Evolutionary conservation across 371 early-diverging fungal species (phyloP).

Genomic region (Mortierella sp.): DNA sequence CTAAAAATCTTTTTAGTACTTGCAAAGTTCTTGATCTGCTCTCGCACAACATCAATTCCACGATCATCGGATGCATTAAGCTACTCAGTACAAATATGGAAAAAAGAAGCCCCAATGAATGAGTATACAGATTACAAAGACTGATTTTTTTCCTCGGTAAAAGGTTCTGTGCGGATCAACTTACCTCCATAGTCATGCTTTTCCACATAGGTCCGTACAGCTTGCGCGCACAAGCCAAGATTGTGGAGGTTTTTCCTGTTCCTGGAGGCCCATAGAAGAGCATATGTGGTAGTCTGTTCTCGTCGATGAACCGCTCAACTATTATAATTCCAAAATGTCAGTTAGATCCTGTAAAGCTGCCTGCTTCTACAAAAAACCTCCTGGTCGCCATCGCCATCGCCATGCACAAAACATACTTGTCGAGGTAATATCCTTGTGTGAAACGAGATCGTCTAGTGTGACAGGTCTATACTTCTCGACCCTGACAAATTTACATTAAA

Average conservation of each 20-base stretch:
- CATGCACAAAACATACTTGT: constrained; percentile 71
- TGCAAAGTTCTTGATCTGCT: constrained; percentile 98
- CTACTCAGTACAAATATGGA: constrained; percentile 54
- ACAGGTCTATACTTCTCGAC: constrained; percentile 97
- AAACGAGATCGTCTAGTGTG: constrained; percentile 88
- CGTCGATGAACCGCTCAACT: constrained; percentile 91
- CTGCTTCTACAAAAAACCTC: no score
- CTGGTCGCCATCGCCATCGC: background rate
- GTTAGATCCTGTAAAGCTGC: no score
- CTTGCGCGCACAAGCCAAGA: constrained; percentile 90
- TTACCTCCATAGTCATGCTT: constrained; percentile 91
- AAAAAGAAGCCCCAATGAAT: background rate
- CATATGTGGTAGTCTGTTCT: constrained; percentile 96
- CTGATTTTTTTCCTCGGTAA: background rate
- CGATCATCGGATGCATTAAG: constrained; percentile 99
- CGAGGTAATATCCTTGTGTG: constrained; percentile 90
- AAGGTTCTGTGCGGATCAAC: no score
- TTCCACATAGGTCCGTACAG: constrained; percentile 86
- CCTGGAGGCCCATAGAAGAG: constrained; percentile 99
- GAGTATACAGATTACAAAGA: background rate
- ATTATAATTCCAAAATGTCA: constrained; percentile 1
- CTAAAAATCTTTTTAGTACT: constrained; percentile 91
- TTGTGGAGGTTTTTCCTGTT: constrained; percentile 98
- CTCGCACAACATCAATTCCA: constrained; percentile 99
- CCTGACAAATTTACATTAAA: constrained; percentile 60